phyloP scores from a whole-genome alignment of 208 protist genomes.

The Blastocrithidia nonstop region DNA sequence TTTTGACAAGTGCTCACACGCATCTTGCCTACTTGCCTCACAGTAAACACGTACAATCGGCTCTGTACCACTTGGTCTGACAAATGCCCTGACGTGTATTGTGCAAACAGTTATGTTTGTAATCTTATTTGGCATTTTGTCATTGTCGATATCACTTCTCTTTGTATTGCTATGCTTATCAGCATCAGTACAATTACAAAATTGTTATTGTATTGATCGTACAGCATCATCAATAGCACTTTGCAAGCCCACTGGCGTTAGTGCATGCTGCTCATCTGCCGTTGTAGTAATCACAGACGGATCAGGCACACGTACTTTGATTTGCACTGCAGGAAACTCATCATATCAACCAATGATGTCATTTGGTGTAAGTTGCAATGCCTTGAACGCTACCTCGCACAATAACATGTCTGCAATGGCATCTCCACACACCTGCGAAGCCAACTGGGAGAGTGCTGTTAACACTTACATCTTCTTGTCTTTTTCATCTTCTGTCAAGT shows the following conservation, averaged over 20 bases:
- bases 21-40: constrained; percentile 20
- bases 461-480: too few species aligned
- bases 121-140: too few species aligned
- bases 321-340: constrained; percentile 36
- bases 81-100: constrained; percentile 57
- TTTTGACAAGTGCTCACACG: constrained; percentile 14
- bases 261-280: constrained; percentile 32
- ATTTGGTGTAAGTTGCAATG: constrained; percentile 16
- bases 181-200: too few species aligned
- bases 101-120: not conserved
- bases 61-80: constrained; percentile 90
- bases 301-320: constrained; percentile 31
- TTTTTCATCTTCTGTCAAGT: too few species aligned
- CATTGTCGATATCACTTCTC: too few species aligned
- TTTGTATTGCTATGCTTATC: not conserved
- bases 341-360: constrained; percentile 41
- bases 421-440: constrained; percentile 79
- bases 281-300: constrained; percentile 56
- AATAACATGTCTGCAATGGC: constrained; percentile 67
- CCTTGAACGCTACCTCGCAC: constrained; percentile 41
- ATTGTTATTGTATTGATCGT: too few species aligned
- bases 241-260: constrained; percentile 59
- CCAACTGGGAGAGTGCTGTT: too few species aligned
- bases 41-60: constrained; percentile 87
- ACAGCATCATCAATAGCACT: constrained; percentile 68